Evolutionary conservation across 2,329 filamentous ascomycete genomes (phyloP).

Genomic region (Chlorencoelia australis): DNA sequence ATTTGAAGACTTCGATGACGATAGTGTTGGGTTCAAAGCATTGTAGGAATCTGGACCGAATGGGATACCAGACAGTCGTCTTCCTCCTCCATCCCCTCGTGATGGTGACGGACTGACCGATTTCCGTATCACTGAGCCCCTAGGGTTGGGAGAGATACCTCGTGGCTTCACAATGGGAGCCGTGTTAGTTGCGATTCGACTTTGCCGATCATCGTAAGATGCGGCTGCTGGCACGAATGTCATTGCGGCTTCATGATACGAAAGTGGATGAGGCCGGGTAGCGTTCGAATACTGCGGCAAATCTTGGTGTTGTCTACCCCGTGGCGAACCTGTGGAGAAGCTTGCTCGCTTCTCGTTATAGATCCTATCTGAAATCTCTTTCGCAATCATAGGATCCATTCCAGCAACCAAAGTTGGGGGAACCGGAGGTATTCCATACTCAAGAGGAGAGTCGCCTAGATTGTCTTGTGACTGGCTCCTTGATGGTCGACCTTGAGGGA

Average conservation of each 20-base stretch:
- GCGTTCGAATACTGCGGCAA: constrained; percentile 18
- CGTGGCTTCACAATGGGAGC: constrained; percentile 26
- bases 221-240: constrained; percentile 18
- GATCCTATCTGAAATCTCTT: constrained; percentile 48
- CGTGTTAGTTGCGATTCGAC: constrained; percentile 15
- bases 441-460: constrained; percentile 6
- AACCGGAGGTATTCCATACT: constrained; percentile 38
- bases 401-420: constrained; percentile 52
- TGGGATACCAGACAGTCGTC: constrained; percentile 50
- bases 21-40: constrained; percentile 50
- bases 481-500: constrained; percentile 13
- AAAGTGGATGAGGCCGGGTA: constrained; percentile 16
- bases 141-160: constrained; percentile 21
- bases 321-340: constrained; percentile 33
- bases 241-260: constrained; percentile 19
- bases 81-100: constrained; percentile 40
- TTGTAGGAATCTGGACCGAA: constrained; percentile 72
- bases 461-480: constrained; percentile 18
- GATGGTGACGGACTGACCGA: constrained; percentile 65
- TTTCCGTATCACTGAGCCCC: constrained; percentile 49
- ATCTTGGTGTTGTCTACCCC: constrained; percentile 30
- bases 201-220: constrained; percentile 23
- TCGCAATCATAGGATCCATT: constrained; percentile 44
- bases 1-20: constrained; percentile 27
- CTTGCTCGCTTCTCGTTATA: constrained; percentile 45